Evolutionary conservation across 1,284 basidiomycete species (phyloP).

Genomic region (Ceratobasidium sp.): DNA sequence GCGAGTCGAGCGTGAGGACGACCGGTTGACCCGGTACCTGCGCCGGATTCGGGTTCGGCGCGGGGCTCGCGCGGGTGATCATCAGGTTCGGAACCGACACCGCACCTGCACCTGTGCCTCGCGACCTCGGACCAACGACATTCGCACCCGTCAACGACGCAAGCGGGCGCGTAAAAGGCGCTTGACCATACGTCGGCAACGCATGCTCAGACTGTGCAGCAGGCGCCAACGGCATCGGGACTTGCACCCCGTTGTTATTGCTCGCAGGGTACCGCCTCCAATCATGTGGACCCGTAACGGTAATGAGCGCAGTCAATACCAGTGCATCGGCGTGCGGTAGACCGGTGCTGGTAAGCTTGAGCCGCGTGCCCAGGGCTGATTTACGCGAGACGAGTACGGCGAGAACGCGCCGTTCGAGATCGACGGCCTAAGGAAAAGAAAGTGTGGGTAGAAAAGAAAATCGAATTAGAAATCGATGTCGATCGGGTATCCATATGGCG

Average conservation of each 20-base stretch:
- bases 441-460: too few species aligned
- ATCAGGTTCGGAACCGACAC: conserved; percentile 28
- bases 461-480: too few species aligned
- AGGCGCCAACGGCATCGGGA: neutral
- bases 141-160: conserved; percentile 24
- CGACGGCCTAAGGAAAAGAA: conserved; percentile 16
- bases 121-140: neutral
- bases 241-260: neutral
- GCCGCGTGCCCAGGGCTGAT: conserved; percentile 41
- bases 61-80: neutral
- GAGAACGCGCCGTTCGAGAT: conserved; percentile 43
- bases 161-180: conserved; percentile 41
- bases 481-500: too few species aligned
- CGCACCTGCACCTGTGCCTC: neutral
- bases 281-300: conserved; percentile 34
- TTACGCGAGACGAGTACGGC: conserved; percentile 36
- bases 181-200: conserved; percentile 39
- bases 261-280: conserved; percentile 28
- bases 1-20: conserved; percentile 19
- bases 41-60: neutral
- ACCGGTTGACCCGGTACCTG: conserved; percentile 7
- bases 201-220: conserved; percentile 29
- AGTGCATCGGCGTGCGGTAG: conserved; percentile 31
- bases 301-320: conserved; percentile 37
- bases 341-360: conserved; percentile 36